Conservation (phyloP, 495 filamentous ascomycete species). For the Annulohypoxylon stygium region DNA sequence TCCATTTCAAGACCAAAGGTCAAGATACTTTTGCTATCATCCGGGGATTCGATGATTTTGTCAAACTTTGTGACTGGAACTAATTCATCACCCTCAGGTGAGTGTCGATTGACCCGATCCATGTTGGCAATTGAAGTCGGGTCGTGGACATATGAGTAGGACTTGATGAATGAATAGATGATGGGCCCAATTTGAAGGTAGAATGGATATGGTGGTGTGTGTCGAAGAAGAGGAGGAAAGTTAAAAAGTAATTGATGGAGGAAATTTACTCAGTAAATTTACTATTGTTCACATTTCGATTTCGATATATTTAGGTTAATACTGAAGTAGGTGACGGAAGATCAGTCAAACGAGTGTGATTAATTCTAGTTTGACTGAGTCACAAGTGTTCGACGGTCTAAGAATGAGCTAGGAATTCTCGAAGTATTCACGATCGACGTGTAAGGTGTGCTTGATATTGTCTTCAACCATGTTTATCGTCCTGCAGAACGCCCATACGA, state of each 20-base stretch:
- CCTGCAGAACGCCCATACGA: neutral
- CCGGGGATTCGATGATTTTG: slow-evolving; percentile 31
- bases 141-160: neutral
- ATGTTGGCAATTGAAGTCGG: neutral
- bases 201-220: neutral
- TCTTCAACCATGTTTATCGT: neutral
- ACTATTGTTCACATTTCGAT: neutral
- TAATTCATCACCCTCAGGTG: neutral
- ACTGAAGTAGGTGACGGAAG: neutral
- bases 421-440: neutral
- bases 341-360: neutral
- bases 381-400: neutral
- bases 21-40: slow-evolving; percentile 26
- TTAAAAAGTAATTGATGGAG: neutral
- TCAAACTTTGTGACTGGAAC: slow-evolving; percentile 24
- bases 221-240: neutral
- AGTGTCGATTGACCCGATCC: neutral
- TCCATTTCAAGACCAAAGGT: slow-evolving; percentile 48
- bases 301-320: neutral
- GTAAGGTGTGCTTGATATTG: neutral
- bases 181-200: too few species aligned
- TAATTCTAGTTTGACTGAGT: neutral
- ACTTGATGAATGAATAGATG: neutral
- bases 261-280: neutral
- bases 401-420: neutral